These are phyloP conservation scores for Zea luxurians DNA, from an alignment of 176 grass and related monocot species.

Conservation along the genomic window DNA sequence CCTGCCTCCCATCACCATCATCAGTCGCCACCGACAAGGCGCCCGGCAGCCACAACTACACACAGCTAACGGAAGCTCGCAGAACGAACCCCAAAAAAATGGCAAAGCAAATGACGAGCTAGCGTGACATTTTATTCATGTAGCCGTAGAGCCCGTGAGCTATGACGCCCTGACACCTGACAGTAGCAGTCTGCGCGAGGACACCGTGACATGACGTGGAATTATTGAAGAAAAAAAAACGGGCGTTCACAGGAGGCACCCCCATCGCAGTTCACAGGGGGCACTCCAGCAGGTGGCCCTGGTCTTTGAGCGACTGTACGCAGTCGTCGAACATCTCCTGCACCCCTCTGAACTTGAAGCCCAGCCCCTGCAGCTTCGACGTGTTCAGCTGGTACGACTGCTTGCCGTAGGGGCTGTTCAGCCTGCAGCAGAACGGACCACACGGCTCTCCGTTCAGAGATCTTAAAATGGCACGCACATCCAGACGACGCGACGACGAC, in stretches of 20 bases:
- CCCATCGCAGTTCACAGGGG: slow-evolving; percentile 19
- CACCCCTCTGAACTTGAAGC: slow-evolving; percentile 72
- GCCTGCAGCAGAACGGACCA: slow-evolving; percentile 37
- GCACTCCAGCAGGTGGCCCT: slow-evolving; percentile 65
- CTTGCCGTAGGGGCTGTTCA: slow-evolving; percentile 54
- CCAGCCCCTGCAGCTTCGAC: slow-evolving; percentile 69
- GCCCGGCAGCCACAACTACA: neutral
- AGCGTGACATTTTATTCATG: neutral
- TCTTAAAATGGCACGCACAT: no score
- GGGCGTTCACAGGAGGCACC: no score
- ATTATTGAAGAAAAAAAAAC: neutral
- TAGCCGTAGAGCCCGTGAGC: neutral
- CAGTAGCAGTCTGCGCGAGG: neutral
- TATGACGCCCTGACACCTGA: no score
- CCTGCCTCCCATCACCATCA: no score
- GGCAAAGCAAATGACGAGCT: neutral
- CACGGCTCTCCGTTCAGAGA: no score
- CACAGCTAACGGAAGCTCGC: neutral
- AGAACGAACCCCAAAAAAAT: neutral
- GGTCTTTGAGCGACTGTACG: slow-evolving; percentile 66
- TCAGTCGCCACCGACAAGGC: neutral
- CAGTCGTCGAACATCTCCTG: slow-evolving; percentile 84
- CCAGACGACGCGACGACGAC: neutral
- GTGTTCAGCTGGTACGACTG: slow-evolving; percentile 68
- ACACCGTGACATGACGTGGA: neutral